A percentile compares a stretch with the other conserved stretches of the same genome.
Conservation (phyloP, 1,284 basidiomycete genomes). For the Naganishia liquefaciens region DNA sequence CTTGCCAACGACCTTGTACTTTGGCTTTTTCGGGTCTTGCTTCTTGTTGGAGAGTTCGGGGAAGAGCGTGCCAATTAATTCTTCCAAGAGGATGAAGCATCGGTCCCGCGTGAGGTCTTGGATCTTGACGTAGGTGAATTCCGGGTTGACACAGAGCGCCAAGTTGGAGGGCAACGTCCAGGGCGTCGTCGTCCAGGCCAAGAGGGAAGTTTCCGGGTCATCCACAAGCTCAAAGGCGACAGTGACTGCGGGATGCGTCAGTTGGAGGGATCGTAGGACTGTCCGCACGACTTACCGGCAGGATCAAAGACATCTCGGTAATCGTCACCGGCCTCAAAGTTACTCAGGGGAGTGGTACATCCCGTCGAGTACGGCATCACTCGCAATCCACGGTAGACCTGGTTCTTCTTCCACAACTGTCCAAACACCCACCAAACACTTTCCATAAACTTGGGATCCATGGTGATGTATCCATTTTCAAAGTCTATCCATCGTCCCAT, state of each 20-base stretch:
- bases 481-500: slow-evolving; percentile 99
- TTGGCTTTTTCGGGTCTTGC: slow-evolving; percentile 68
- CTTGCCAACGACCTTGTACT: slow-evolving; percentile 85
- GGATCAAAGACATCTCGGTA: slow-evolving; percentile 96
- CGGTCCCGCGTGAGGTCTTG: slow-evolving; percentile 83
- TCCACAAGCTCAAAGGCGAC: slow-evolving; percentile 90
- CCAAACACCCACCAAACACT: slow-evolving; percentile 99
- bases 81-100: slow-evolving; percentile 92
- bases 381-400: slow-evolving; percentile 89
- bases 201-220: slow-evolving; percentile 83
- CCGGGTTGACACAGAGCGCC: slow-evolving; percentile 92
- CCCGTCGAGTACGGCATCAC: slow-evolving; percentile 99
- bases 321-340: slow-evolving; percentile 93
- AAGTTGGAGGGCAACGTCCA: slow-evolving; percentile 98
- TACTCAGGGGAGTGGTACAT: slow-evolving; percentile 93
- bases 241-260: slow-evolving; percentile 62
- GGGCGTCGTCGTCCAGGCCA: slow-evolving; percentile 99
- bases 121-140: slow-evolving; percentile 96
- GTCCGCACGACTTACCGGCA: slow-evolving; percentile 64
- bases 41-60: slow-evolving; percentile 71
- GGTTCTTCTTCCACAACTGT: slow-evolving; percentile 84
- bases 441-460: slow-evolving; percentile 95
- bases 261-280: background rate
- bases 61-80: slow-evolving; percentile 84
- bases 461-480: slow-evolving; percentile 98